Percentiles rank a stretch among this genome's conserved stretches.
Evolutionary conservation across 495 filamentous ascomycete species (phyloP).

Genomic region (Neurospora pannonica): DNA sequence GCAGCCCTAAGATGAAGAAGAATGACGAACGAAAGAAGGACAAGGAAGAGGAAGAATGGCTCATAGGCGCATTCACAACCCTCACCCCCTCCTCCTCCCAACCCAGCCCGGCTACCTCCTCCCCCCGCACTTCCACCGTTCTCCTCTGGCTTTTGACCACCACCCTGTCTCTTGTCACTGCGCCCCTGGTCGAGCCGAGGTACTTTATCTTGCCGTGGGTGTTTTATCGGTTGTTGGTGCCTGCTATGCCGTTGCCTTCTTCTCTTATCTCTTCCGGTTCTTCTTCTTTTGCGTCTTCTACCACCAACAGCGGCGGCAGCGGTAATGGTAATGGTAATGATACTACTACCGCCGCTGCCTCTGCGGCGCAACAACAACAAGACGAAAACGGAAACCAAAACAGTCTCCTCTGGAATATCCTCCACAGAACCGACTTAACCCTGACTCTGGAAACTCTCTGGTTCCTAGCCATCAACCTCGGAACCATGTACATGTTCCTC

Average conservation of each 20-base stretch:
- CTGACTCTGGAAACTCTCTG: constrained; percentile 68
- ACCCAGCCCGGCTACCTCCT: background rate
- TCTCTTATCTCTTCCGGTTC: background rate
- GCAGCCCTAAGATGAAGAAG: background rate
- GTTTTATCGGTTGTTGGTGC: constrained; percentile 79
- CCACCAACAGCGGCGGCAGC: background rate
- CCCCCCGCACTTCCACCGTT: constrained; percentile 29
- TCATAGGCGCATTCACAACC: background rate
- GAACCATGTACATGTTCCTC: constrained; percentile 75
- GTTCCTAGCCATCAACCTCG: constrained; percentile 62
- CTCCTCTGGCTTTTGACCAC: constrained; percentile 65
- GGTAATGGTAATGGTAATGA: background rate
- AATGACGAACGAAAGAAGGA: background rate
- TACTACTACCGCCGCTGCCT: background rate
- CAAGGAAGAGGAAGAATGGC: background rate
- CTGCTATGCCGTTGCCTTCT: constrained; percentile 24
- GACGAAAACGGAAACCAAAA: background rate
- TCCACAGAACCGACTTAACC: constrained; percentile 15
- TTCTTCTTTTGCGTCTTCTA: background rate
- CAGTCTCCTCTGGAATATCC: constrained; percentile 1
- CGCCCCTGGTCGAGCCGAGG: constrained; percentile 85
- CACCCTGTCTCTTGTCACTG: constrained; percentile 67
- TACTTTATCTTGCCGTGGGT: constrained; percentile 96
- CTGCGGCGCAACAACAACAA: background rate
- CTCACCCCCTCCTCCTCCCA: background rate